Evolutionary conservation across 306 rosid species (phyloP), one percentile per base, ranked within the genome.

Genomic region (Castanopsis chinensis): DNA sequence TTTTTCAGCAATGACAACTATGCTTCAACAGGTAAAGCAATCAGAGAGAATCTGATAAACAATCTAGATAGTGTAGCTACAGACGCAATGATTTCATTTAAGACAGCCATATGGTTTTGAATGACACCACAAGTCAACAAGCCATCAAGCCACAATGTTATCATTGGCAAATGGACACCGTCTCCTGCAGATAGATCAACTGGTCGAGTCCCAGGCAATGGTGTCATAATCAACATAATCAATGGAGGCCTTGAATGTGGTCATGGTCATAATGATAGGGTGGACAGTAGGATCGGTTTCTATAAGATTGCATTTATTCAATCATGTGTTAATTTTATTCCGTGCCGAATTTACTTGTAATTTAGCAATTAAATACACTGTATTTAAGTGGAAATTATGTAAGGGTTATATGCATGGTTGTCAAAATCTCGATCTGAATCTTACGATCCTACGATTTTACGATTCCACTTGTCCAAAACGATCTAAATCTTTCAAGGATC

Each of bases 81-180:
- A 2, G 79, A 88, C 53, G 35, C 93, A 0, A 77, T 78, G 4
- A 30, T 90, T 25, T 84, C 91, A 0, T 92, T 92, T 86, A 90
- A 84, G 84, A 81, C 91, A 2, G 94, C 97, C 0, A 6, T 92
- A 2, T 92, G 97, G 97, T 92, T 90, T 81, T 90, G 94, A 94
- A 85, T 92, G 97, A 92, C 92, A 0, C 73, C 86, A 0, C 94
- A 90, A 17, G 86, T 78, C 5, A 88, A 87, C 5, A 90, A 85
- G 74, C 94, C 94, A 0, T 92, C 97, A 0, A 78, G 91, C 71
- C 97, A 90, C 27, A 80, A 89, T 75, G 91, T 90, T 30, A 89
- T 89, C 35, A 78, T 83, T 0, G 87, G 85, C 0, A 33, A 55
- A 14, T 90, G 94, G 91, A 72, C 3, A 6, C 94, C 94, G 0